Conservation (phyloP, 192 early-diverging fungal genomes). For the Coemansia erecta region DNA sequence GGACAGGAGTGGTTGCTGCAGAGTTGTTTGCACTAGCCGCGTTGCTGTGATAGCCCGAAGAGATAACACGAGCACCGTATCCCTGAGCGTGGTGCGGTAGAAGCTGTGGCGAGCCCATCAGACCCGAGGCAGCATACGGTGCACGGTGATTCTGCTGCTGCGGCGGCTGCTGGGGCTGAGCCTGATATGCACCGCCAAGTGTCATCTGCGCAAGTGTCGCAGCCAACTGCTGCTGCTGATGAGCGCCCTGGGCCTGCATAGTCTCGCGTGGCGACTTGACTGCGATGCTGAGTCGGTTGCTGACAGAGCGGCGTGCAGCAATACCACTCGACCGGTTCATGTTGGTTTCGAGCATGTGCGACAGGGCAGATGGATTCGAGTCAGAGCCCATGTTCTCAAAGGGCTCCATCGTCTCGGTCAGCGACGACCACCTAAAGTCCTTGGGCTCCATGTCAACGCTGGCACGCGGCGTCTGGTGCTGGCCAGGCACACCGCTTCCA, state of each 20-base stretch:
- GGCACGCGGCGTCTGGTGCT: constrained; percentile 46
- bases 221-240: constrained; percentile 36
- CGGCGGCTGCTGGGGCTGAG: constrained; percentile 33
- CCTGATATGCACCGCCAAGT: constrained; percentile 21
- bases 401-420: constrained; percentile 47
- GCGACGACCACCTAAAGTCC: constrained; percentile 50
- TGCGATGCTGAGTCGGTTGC: constrained; percentile 44
- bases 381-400: constrained; percentile 37
- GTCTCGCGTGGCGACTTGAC: constrained; percentile 51
- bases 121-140: not conserved
- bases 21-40: constrained; percentile 9
- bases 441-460: constrained; percentile 53
- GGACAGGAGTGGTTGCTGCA: constrained; percentile 23
- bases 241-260: constrained; percentile 25
- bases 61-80: not conserved
- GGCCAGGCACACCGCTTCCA: constrained; percentile 30
- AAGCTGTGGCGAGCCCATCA: constrained; percentile 7
- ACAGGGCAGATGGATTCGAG: constrained; percentile 26
- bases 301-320: constrained; percentile 42
- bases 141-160: not conserved
- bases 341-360: constrained; percentile 37
- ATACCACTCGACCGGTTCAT: constrained; percentile 47
- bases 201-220: constrained; percentile 40
- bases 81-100: constrained; percentile 5
- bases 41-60: constrained; percentile 8